Evolutionary conservation across 768 basidiomycete genomes (phyloP).

Genomic region (Neoboletus subvelutipes): DNA sequence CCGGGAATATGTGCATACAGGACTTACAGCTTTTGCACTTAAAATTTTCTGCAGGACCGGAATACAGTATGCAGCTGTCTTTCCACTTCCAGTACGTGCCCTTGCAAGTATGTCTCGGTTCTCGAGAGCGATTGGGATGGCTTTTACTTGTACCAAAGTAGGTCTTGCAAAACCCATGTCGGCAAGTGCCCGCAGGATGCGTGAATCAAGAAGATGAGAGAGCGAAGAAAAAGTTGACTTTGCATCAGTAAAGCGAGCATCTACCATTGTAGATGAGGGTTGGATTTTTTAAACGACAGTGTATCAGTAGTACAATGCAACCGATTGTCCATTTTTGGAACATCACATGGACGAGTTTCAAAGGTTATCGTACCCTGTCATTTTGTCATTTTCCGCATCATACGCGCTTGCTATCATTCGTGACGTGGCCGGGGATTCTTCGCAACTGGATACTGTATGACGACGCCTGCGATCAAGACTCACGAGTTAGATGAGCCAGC

Average conservation of each 20-base stretch:
- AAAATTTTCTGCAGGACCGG: slow-evolving; percentile 89
- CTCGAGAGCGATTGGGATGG: slow-evolving; percentile 90
- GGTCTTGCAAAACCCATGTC: slow-evolving; percentile 88
- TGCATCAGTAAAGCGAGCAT: slow-evolving; percentile 46
- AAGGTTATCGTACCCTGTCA: neutral
- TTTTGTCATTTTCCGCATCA: neutral
- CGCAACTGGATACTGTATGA: slow-evolving; percentile 9
- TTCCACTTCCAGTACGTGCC: slow-evolving; percentile 94
- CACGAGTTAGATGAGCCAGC: slow-evolving; percentile 11
- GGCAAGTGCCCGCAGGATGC: slow-evolving; percentile 85
- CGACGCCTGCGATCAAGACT: slow-evolving; percentile 15
- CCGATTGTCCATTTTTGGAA: neutral
- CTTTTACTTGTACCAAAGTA: slow-evolving; percentile 87
- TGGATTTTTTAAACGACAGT: neutral
- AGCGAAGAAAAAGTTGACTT: slow-evolving; percentile 58
- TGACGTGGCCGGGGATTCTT: neutral
- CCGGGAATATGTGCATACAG: no score
- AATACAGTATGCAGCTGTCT: slow-evolving; percentile 94
- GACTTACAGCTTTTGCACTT: slow-evolving; percentile 71
- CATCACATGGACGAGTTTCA: neutral
- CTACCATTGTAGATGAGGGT: slow-evolving; percentile 37
- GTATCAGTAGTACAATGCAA: neutral
- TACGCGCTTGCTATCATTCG: neutral
- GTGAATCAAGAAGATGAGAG: slow-evolving; percentile 77
- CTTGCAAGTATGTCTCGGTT: slow-evolving; percentile 88